Evolutionary conservation across 2,329 filamentous ascomycete species (phyloP), one percentile per base, ranked within the genome.

Genomic region (Oidium heveae): DNA sequence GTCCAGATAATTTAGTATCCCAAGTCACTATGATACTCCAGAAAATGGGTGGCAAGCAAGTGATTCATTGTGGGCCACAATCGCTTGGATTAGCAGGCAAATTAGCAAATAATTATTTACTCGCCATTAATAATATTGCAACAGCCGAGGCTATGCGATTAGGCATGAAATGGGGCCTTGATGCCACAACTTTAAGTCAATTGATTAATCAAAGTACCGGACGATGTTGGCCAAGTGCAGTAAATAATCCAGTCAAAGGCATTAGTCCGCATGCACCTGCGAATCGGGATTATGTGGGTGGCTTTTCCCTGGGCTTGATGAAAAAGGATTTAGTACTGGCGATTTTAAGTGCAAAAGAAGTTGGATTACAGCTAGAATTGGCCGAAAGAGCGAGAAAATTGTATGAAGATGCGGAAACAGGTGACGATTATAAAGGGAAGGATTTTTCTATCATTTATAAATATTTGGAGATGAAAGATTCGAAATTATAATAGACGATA

Each of bases 131-230:
- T 72, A 98, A 98, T 68, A 87, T 76, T 13, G 68, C 73, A 1
- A 71, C 74, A 1, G 72, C 71, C 16, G 77, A 80, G 63, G 74
- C 73, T 1, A 75, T 79, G 69, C 76, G 76, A 0, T 69, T 79
- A 46, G 75, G 72, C 2, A 74, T 75, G 2, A 70, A 70, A 33
- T 68, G 75, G 41, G 75, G 74, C 2, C 62, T 79, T 18, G 72
- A 79, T 57, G 73, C 74, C 0, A 66, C 71, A 54, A 80, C 79
- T 8, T 74, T 98, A 1, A 84, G 86, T 0, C 79, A 81, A 53
- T 79, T 98, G 67, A 86, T 98, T 70, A 96, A 95, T 66, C 83
- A 84, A 3, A 91, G 86, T 61, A 95, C 89, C 0, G 91, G 91
- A n/a, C 78, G 75, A 59, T 96, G 88, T 73, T 98, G 91, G 91